Evolutionary conservation across 495 filamentous ascomycete species (phyloP).

Genomic region (Tuber microsphaerosporum): DNA sequence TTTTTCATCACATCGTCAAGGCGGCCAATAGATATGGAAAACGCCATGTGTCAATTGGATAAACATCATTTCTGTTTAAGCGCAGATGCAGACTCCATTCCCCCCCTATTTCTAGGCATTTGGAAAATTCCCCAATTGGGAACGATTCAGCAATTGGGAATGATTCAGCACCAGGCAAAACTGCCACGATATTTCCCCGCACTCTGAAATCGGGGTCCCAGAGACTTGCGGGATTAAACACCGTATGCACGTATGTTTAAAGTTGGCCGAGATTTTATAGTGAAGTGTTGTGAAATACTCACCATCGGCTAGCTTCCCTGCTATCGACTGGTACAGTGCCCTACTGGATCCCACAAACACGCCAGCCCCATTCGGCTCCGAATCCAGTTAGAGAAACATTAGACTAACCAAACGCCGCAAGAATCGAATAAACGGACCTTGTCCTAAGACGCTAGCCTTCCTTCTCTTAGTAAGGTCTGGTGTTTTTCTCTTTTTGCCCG

Average conservation of each 20-base stretch:
- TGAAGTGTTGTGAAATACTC: too few species aligned
- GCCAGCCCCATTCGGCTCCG: neutral
- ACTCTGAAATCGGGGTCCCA: neutral
- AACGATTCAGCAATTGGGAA: neutral
- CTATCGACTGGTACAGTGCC: too few species aligned
- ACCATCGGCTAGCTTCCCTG: too few species aligned
- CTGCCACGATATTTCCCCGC: neutral
- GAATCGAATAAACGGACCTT: too few species aligned
- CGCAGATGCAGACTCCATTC: neutral
- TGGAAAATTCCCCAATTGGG: neutral
- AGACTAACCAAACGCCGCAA: neutral
- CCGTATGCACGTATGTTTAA: too few species aligned
- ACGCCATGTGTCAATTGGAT: neutral
- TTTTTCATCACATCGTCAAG: neutral
- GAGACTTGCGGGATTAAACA: too few species aligned
- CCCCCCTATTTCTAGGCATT: neutral
- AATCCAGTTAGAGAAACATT: neutral
- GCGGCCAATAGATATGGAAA: neutral
- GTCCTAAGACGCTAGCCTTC: too few species aligned
- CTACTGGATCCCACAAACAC: neutral
- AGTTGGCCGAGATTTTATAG: too few species aligned
- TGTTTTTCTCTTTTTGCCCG: too few species aligned
- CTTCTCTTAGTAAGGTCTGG: too few species aligned
- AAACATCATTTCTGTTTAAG: neutral
- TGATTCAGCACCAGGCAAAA: neutral